Evolutionary conservation across 768 basidiomycete species (phyloP).

Genomic region (Solioccasus polychromus): DNA sequence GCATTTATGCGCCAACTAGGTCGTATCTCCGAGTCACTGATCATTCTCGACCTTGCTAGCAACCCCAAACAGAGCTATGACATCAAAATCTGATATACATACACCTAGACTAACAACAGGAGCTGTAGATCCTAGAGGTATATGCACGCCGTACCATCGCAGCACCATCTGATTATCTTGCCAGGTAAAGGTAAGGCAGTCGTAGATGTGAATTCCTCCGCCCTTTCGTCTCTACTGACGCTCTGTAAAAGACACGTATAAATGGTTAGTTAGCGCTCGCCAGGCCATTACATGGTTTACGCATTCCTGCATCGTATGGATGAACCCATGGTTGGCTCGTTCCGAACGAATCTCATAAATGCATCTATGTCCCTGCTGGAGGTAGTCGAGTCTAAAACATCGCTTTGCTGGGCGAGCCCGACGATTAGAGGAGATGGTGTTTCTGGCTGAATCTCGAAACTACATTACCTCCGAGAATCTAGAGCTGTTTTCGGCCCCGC

Average conservation of each 20-base stretch:
- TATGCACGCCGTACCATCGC: too few species aligned
- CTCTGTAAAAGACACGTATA: not conserved
- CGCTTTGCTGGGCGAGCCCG: too few species aligned
- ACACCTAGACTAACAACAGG: not conserved
- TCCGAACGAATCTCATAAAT: not conserved
- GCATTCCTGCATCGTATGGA: constrained; percentile 4
- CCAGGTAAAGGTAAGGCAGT: constrained; percentile 6
- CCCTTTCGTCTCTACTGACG: constrained; percentile 8
- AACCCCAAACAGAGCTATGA: too few species aligned
- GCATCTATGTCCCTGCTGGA: not conserved
- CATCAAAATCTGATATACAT: too few species aligned
- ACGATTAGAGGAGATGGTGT: too few species aligned
- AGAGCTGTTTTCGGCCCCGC: too few species aligned
- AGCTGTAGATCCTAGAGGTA: constrained; percentile 5
- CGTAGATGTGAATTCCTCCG: not conserved
- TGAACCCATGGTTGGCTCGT: constrained; percentile 3
- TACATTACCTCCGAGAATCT: too few species aligned
- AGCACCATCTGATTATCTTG: not conserved
- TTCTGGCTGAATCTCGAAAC: too few species aligned
- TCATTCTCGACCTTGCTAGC: too few species aligned
- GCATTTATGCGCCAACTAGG: not conserved
- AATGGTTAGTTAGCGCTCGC: constrained; percentile 11
- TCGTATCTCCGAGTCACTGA: constrained; percentile 2
- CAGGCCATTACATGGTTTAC: too few species aligned
- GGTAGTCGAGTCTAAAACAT: not conserved